Conservation (phyloP, 345 rosid genomes). For the Excoecaria agallocha region DNA sequence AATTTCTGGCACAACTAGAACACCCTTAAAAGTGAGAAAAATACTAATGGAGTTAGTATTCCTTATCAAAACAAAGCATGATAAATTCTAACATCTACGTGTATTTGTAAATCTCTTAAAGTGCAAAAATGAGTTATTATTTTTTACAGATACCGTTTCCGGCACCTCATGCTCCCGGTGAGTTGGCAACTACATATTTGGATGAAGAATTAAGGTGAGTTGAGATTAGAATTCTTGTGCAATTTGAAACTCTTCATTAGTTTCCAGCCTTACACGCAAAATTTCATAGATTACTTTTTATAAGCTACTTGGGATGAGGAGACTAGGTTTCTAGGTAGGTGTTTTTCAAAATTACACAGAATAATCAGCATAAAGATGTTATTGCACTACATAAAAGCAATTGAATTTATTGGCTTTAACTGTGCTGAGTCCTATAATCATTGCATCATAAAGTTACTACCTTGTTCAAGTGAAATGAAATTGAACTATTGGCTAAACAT, state of each 20-base stretch:
- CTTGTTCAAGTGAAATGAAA: not conserved
- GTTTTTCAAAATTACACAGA: no score
- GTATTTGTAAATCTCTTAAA: not conserved
- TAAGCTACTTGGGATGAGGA: not conserved
- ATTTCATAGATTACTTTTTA: not conserved
- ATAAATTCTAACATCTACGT: not conserved
- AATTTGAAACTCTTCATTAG: not conserved
- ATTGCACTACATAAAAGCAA: no score
- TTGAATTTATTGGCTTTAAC: no score
- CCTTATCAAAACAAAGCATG: no score
- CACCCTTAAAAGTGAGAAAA: not conserved
- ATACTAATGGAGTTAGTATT: no score
- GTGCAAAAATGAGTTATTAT: not conserved
- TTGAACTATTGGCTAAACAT: not conserved
- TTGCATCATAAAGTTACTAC: no score
- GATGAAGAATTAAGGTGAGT: conserved; percentile 57
- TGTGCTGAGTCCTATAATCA: no score
- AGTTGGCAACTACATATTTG: conserved; percentile 57
- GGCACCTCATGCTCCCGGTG: conserved; percentile 67
- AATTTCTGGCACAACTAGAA: not conserved
- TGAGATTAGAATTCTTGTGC: not conserved
- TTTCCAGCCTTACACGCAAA: not conserved
- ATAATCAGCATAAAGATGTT: no score
- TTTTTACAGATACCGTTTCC: conserved; percentile 48
- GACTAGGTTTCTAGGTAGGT: not conserved